Percentiles rank a stretch among this genome's conserved stretches.
Evolutionary conservation across 441 rosid genomes (phyloP).

Genomic region (Bruguiera hainesii): DNA sequence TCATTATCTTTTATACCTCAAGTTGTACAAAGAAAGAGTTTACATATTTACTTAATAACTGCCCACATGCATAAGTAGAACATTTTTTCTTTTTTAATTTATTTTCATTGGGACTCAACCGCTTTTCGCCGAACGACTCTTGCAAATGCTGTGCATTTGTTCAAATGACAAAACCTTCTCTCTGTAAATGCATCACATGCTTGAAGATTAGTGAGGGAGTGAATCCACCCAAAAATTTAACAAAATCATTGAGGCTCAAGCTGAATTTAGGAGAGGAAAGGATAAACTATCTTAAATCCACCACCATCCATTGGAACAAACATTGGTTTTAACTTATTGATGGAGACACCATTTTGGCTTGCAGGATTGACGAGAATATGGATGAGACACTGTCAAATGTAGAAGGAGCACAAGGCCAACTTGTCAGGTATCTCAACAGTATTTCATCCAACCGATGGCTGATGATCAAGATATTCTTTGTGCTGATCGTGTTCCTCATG

Average conservation of each 20-base stretch:
- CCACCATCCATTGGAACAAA: neutral
- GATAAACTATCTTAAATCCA: neutral
- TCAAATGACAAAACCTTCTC: neutral
- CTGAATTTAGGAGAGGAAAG: neutral
- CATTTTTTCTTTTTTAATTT: neutral
- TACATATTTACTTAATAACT: conserved; percentile 68
- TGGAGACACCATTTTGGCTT: conserved; percentile 4
- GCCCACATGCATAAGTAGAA: conserved; percentile 26
- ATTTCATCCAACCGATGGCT: conserved; percentile 97
- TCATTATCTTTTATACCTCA: conserved; percentile 2
- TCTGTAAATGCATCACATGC: conserved; percentile 1
- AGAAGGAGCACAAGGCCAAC: conserved; percentile 92
- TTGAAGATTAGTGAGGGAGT: neutral
- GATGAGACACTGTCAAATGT: conserved; percentile 80
- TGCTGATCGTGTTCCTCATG: conserved; percentile 87
- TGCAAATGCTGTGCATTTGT: neutral
- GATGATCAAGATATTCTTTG: conserved; percentile 94
- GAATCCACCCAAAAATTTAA: neutral
- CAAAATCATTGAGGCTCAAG: neutral
- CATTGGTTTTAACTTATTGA: neutral
- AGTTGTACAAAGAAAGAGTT: neutral
- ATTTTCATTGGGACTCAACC: neutral
- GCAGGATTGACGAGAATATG: conserved; percentile 96
- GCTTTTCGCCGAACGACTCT: neutral
- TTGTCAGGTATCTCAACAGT: conserved; percentile 82